Percentiles rank a stretch among this genome's conserved stretches.
Conservation (phyloP, 768 basidiomycete species). For the Mycena alexandri region DNA sequence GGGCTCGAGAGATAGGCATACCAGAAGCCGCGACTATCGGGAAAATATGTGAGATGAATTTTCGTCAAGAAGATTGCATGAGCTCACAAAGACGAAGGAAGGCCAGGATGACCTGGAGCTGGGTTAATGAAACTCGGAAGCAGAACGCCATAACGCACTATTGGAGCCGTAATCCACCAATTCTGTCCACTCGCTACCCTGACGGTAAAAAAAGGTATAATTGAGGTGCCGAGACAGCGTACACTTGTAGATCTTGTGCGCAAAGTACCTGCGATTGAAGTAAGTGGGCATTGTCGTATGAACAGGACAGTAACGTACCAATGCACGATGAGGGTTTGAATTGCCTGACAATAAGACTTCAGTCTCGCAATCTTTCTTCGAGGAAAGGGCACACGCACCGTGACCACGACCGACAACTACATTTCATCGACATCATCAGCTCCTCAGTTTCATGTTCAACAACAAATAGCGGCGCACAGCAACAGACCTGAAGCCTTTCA, state of each 20-base stretch:
- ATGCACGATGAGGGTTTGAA: constrained; percentile 35
- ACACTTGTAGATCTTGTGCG: constrained; percentile 38
- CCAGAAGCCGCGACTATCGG: constrained; percentile 25
- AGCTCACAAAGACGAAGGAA: constrained; percentile 31
- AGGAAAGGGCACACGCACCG: constrained; percentile 6
- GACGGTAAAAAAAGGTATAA: not conserved
- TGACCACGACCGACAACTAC: constrained; percentile 29
- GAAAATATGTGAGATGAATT: not conserved
- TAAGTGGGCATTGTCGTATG: not conserved
- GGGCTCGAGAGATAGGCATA: constrained; percentile 7
- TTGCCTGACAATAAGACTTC: constrained; percentile 18
- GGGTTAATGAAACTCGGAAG: not conserved
- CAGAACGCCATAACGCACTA: constrained; percentile 12
- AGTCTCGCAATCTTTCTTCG: not conserved
- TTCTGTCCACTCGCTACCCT: constrained; percentile 31
- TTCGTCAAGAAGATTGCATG: not conserved
- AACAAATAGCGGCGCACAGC: constrained; percentile 18
- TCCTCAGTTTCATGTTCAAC: not conserved
- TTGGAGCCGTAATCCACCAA: constrained; percentile 35
- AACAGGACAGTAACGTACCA: constrained; percentile 20
- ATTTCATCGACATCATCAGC: not conserved
- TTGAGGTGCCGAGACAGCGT: not conserved
- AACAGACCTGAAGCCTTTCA: constrained; percentile 23
- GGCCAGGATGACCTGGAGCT: constrained; percentile 15
- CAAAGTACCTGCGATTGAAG: constrained; percentile 31